Base-by-base conservation (phyloP, 2,329 filamentous ascomycete species). In the Fusarium nematophilum region DNA sequence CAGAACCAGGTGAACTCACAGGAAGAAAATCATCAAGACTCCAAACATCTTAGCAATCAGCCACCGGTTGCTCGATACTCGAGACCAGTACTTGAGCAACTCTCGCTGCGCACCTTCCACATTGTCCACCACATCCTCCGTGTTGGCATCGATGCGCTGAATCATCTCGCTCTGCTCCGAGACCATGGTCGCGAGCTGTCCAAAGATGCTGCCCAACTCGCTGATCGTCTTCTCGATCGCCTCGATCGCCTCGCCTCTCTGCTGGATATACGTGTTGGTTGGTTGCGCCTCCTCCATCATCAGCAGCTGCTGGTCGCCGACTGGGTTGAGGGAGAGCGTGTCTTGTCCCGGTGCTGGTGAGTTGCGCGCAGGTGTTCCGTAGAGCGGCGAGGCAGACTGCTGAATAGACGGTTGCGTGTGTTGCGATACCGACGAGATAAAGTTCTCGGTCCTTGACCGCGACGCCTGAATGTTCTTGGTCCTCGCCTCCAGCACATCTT, bases 391-490 rank as follows among this genome's bases (percentile, higher is more conserved):
- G 14, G 92, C 91, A 5, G 90, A 93, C 70, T 91, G 87, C 68
- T 87, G 86, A 30, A 90, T 81, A 10, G 90, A 80, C 1, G 83
- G 81, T 66, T 91, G 87, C 3, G 90, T 84, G 67, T 92, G 89
- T 57, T 91, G 88, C 3, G 91, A 92, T 11, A 97, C 93, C 3
- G 90, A 90, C 3, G 91, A 96, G 48, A 99, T 92, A 70, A 99
- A 99, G 72, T 98, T 97, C 77, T 98, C 95, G 17, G 95, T 98
- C 64, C 95, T 83, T 38, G 92, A 93, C 56, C 93, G 85, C 53
- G 92, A 96, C 3, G 94, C 95, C 76, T 97, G 95, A 62, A 99
- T 97, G 75, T 98, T 99, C 81, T 97, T 97, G 47, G 95, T 98
- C 54, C 95, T 88, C 34, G 96, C 91, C 75, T 99, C 95, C 9